These are phyloP conservation scores for Pseudonitzschia multistriata DNA, from an alignment of 108 stramenopile species.

Conservation along the genomic window DNA sequence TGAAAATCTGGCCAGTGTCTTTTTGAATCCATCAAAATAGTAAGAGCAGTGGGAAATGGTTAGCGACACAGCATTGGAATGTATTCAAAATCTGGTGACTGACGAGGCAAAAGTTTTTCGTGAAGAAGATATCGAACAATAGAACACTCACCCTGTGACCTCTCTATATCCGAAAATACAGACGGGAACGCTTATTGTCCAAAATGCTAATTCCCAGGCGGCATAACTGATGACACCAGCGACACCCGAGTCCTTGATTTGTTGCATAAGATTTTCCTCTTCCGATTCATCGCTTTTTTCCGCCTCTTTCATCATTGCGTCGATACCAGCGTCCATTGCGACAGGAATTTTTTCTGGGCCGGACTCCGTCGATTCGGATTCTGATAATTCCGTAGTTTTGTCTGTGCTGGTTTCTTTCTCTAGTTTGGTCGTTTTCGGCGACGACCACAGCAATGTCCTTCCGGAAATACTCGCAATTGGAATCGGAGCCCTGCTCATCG, in stretches of 20 bases:
- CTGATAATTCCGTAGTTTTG: not conserved
- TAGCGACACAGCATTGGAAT: not conserved
- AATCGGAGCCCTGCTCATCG: not conserved
- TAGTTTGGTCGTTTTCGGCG: not conserved
- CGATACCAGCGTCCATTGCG: not conserved
- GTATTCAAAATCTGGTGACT: not conserved
- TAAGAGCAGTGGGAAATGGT: not conserved
- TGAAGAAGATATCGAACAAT: no score
- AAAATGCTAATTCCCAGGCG: constrained; percentile 80
- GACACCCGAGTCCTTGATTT: constrained; percentile 73
- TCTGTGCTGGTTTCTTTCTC: not conserved
- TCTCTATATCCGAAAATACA: constrained; percentile 63
- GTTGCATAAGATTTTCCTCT: constrained; percentile 47
- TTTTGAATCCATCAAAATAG: not conserved
- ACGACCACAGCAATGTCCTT: not conserved
- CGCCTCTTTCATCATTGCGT: not conserved
- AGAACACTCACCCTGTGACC: constrained; percentile 46
- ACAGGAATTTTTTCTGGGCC: not conserved
- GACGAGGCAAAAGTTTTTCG: no score
- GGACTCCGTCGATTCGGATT: not conserved
- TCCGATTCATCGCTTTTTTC: constrained; percentile 7
- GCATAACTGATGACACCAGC: constrained; percentile 78
- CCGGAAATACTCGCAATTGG: not conserved
- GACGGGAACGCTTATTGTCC: constrained; percentile 73
- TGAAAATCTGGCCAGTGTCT: constrained; percentile 77